A percentile compares a stretch with the other conserved stretches of the same genome.
Conservation (phyloP, 2,329 filamentous ascomycete genomes). For the Colletotrichum noveboracense region DNA sequence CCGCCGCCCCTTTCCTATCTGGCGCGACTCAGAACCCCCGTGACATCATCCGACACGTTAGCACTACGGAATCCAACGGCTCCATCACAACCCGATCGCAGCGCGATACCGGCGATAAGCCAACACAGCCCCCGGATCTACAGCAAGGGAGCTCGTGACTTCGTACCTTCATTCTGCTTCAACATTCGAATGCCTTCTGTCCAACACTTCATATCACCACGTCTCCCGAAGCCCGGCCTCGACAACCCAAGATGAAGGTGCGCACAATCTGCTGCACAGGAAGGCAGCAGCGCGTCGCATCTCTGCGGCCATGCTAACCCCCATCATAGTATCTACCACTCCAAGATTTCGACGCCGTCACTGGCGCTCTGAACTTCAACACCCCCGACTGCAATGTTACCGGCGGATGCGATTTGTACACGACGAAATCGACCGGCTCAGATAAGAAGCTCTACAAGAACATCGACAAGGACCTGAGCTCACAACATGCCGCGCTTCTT, state of each 20-base stretch:
- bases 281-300: constrained; percentile 5
- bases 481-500: constrained; percentile 87
- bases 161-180: not conserved
- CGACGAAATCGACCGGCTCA: constrained; percentile 90
- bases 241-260: constrained; percentile 24
- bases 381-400: constrained; percentile 91
- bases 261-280: constrained; percentile 9
- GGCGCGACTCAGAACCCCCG: constrained; percentile 16
- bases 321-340: constrained; percentile 81
- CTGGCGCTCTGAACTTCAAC: constrained; percentile 92
- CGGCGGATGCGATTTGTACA: constrained; percentile 95
- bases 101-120: constrained; percentile 19
- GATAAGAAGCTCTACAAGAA: constrained; percentile 98
- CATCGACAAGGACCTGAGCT: constrained; percentile 90
- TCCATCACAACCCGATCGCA: constrained; percentile 15
- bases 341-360: constrained; percentile 89
- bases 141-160: not conserved
- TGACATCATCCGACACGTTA: constrained; percentile 23
- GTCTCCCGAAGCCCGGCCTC: constrained; percentile 1
- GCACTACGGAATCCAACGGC: constrained; percentile 7
- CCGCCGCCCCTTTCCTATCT: not conserved
- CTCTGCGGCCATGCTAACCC: constrained; percentile 13
- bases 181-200: not conserved
- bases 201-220: not conserved
- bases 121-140: not conserved